Conservation (phyloP, 371 early-diverging fungal genomes). For the Apophysomyces ossiformis region DNA sequence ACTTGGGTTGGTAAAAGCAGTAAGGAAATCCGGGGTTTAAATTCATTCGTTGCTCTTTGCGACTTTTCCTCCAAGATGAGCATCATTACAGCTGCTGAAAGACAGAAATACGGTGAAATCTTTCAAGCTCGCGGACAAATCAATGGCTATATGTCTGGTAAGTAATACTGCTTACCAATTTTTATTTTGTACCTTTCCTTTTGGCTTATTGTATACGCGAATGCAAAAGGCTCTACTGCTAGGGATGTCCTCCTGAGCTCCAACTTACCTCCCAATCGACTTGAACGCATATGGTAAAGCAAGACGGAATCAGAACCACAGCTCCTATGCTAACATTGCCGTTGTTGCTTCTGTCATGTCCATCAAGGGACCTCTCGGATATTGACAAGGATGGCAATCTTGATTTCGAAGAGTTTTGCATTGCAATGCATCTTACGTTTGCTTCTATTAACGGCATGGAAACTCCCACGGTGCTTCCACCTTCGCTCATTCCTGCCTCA, state of each 20-base stretch:
- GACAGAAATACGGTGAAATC: constrained; percentile 67
- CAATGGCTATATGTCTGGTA: constrained; percentile 76
- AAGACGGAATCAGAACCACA: neutral
- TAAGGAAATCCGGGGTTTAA: too few species aligned
- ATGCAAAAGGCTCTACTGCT: constrained; percentile 59
- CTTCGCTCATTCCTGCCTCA: constrained; percentile 51
- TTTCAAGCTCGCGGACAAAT: constrained; percentile 68
- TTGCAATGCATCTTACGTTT: constrained; percentile 83
- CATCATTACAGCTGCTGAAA: constrained; percentile 54
- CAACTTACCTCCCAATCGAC: constrained; percentile 65
- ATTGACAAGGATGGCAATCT: constrained; percentile 89
- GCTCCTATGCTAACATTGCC: neutral
- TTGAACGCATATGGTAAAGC: constrained; percentile 75
- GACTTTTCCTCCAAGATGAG: constrained; percentile 30
- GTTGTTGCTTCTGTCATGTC: too few species aligned
- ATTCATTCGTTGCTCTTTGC: too few species aligned
- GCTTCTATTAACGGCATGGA: constrained; percentile 67
- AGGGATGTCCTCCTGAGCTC: constrained; percentile 74
- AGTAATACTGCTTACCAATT: neutral
- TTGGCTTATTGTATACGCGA: too few species aligned
- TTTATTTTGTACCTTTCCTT: constrained; percentile 6
- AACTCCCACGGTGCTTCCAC: constrained; percentile 62
- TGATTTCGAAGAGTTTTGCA: constrained; percentile 88
- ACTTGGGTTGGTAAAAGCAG: too few species aligned
- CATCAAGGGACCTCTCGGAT: constrained; percentile 81